phyloP scores from a whole-genome alignment of 148 eudicot genomes.

The Spergularia marina region DNA sequence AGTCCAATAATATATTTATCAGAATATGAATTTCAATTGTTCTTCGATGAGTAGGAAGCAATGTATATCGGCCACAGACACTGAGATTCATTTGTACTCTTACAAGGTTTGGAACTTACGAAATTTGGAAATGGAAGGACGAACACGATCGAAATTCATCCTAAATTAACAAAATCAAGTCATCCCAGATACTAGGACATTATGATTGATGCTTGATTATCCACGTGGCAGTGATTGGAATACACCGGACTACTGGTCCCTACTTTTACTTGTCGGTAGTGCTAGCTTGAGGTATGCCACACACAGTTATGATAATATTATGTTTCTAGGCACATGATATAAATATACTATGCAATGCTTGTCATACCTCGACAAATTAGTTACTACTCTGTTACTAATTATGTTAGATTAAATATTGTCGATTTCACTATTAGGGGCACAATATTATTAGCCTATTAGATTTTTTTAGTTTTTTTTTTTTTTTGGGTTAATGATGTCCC shows the following conservation, averaged over 20 bases:
- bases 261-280: background rate
- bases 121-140: background rate
- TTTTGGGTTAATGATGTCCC: too few relatives aligned
- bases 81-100: background rate
- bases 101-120: constrained; percentile 5
- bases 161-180: background rate
- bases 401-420: too few relatives aligned
- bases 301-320: too few relatives aligned
- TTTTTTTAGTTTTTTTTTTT: too few relatives aligned
- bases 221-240: constrained; percentile 15
- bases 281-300: background rate
- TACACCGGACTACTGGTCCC: background rate
- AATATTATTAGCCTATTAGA: too few relatives aligned
- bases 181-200: constrained; percentile 3
- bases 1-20: background rate
- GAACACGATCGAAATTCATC: background rate
- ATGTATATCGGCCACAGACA: background rate
- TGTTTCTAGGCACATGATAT: too few relatives aligned
- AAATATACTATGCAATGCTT: too few relatives aligned
- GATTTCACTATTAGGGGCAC: too few relatives aligned
- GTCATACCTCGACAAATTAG: too few relatives aligned
- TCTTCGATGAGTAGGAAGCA: background rate
- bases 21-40: background rate
- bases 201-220: constrained; percentile 9
- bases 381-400: too few relatives aligned